Evolutionary conservation across 2,329 filamentous ascomycete species (phyloP), one percentile per base, ranked within the genome.

Genomic region (Diaporthe sp.): DNA sequence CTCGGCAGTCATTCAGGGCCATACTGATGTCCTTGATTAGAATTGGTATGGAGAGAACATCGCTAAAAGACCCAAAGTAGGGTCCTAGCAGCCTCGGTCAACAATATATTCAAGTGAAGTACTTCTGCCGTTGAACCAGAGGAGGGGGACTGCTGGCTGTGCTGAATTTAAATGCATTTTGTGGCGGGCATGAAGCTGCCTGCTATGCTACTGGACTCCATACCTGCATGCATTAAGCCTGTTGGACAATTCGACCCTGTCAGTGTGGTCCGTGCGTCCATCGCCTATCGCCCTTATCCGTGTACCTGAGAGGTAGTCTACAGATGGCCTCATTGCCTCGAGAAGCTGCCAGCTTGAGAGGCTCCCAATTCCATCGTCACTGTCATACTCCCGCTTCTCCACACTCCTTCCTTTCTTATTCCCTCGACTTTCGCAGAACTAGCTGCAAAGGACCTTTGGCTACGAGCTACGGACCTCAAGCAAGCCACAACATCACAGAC

Each of bases 401-500:
- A 50, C 63, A 27, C 32, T 37, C 63, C 7, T 51, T 66, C 30
- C 44, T 51, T 25, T 9, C 22, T 8, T 19, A 13, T 27, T 19
- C 7, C 7, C 22, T 39, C 44, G 8, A 19, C 8, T 37, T 17
- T 17, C 12, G 1, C 17, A 37, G 13, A 6, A 5, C 13, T 5
- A 1, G 2, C 10, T 51, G 9, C 22, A 50, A 15, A 10, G 47
- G 32, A 2, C n/a, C 39, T 66, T 17, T 19, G 30, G 22, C 32
- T 9, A 6, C 7, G n/a, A 39, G 19, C 15, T 25, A 50, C n/a
- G 9, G 17, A 37, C 7, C 6, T 30, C 13, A 30, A 37, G 12
- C 58, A 39, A 39, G 53, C 7, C 12, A 42, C 44, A 22, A 39
- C 63, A 35, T n/a, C 39, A 30, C 32, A n/a, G n/a, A 80, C 82